These are phyloP conservation scores for Fraxinus latifolia DNA, from an alignment of 305 asterid species.

Conservation along the genomic window DNA sequence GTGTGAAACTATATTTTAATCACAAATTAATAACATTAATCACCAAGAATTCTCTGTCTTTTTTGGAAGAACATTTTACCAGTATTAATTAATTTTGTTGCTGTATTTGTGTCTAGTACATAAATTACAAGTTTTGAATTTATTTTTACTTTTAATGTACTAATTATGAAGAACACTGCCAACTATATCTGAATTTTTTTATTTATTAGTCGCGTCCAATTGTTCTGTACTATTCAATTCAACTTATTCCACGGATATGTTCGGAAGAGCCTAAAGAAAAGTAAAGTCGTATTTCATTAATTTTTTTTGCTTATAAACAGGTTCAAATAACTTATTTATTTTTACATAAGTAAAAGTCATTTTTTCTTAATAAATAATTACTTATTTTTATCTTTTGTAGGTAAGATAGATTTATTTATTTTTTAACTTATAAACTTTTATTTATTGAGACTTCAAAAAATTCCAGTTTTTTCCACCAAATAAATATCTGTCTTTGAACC, in stretches of 20 bases:
- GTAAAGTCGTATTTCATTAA: not conserved
- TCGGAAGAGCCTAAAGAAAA: not conserved
- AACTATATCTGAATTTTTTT: not conserved
- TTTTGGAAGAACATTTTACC: slow-evolving; percentile 24
- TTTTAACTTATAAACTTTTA: slow-evolving; percentile 8
- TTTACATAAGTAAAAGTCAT: not conserved
- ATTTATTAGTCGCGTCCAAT: not conserved
- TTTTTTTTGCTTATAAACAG: not conserved
- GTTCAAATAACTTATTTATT: not conserved
- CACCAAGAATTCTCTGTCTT: slow-evolving; percentile 32
- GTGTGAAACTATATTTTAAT: slow-evolving; percentile 34
- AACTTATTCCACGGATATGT: not conserved
- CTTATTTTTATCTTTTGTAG: not conserved
- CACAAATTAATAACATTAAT: slow-evolving; percentile 38
- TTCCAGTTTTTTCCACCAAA: slow-evolving; percentile 44
- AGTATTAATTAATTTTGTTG: slow-evolving; percentile 18
- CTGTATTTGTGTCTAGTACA: slow-evolving; percentile 17
- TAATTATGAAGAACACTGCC: not conserved
- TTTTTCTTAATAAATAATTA: not conserved
- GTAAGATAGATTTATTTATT: not conserved
- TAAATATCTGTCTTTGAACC: slow-evolving; percentile 62
- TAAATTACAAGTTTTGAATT: not conserved
- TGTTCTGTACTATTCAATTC: not conserved
- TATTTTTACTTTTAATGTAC: not conserved
- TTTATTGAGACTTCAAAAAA: not conserved